Conservation (phyloP, 2,329 filamentous ascomycete genomes). For the Beauveria sp. region DNA sequence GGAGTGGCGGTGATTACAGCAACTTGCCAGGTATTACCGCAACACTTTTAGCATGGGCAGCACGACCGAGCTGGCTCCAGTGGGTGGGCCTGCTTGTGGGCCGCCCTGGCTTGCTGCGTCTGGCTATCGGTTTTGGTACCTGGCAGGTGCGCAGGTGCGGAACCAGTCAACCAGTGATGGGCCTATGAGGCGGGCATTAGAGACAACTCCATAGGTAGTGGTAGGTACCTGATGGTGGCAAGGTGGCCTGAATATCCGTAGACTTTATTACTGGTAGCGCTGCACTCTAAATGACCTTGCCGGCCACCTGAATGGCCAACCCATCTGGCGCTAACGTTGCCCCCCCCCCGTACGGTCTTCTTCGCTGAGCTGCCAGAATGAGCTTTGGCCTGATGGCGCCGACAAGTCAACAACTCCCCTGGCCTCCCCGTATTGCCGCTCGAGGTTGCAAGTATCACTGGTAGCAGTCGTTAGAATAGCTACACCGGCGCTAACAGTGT, state of each 20-base stretch:
- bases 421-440: neutral
- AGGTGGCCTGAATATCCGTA: no score
- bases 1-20: neutral
- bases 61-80: neutral
- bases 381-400: no score
- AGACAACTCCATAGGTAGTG: no score
- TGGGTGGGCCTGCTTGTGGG: neutral
- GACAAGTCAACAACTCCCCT: no score
- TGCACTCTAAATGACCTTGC: no score
- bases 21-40: neutral
- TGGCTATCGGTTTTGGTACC: constrained; percentile 1
- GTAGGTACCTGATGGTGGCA: no score
- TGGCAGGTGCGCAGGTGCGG: neutral
- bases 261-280: no score
- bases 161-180: neutral
- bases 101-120: neutral
- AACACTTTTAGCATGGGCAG: neutral
- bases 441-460: neutral
- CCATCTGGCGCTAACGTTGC: no score
- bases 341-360: no score
- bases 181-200: neutral
- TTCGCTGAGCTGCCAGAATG: no score
- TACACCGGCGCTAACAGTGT: neutral
- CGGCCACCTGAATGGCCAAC: no score
- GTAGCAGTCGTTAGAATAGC: neutral